Conservation (phyloP, 2,329 filamentous ascomycete genomes). For the Penicillium sp. region DNA sequence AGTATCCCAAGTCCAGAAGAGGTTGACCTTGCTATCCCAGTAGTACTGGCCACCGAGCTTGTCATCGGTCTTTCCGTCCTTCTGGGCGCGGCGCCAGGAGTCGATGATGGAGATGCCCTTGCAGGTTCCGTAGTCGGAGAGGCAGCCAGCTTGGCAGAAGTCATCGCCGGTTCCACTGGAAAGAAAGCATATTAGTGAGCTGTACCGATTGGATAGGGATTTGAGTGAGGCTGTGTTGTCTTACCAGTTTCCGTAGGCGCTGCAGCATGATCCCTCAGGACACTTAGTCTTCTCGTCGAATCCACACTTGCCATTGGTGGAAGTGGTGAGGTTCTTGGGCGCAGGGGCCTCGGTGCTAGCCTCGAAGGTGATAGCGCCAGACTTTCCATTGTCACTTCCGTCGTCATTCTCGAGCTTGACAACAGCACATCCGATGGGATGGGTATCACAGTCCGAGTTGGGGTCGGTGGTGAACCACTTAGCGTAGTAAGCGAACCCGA, state of each 20-base stretch:
- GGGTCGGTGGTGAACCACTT: conserved; percentile 65
- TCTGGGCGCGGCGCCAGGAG: conserved; percentile 60
- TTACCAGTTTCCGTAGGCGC: conserved; percentile 39
- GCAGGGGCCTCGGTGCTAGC: conserved; percentile 27
- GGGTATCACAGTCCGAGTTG: conserved; percentile 44
- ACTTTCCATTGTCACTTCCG: conserved; percentile 60
- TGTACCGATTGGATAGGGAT: too few relatives aligned
- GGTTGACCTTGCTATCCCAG: conserved; percentile 58
- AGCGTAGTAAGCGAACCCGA: conserved; percentile 69
- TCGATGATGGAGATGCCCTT: conserved; percentile 51
- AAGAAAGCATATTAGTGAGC: not conserved
- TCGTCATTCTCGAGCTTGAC: conserved; percentile 60
- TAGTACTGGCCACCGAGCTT: conserved; percentile 66
- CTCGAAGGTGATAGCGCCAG: conserved; percentile 53
- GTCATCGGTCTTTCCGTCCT: conserved; percentile 58
- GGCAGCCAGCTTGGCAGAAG: conserved; percentile 35
- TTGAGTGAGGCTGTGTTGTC: not conserved
- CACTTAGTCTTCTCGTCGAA: conserved; percentile 30
- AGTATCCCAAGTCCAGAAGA: conserved; percentile 77
- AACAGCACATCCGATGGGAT: conserved; percentile 60
- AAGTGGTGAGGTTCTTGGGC: conserved; percentile 26
- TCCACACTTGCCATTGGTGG: conserved; percentile 37
- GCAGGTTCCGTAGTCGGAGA: conserved; percentile 42
- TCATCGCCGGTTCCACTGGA: conserved; percentile 35
- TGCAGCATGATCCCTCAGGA: conserved; percentile 34